Percentiles rank a stretch among this genome's conserved stretches.
Evolutionary conservation across 106 monocot species (phyloP).

Genomic region (Posidonia australis): DNA sequence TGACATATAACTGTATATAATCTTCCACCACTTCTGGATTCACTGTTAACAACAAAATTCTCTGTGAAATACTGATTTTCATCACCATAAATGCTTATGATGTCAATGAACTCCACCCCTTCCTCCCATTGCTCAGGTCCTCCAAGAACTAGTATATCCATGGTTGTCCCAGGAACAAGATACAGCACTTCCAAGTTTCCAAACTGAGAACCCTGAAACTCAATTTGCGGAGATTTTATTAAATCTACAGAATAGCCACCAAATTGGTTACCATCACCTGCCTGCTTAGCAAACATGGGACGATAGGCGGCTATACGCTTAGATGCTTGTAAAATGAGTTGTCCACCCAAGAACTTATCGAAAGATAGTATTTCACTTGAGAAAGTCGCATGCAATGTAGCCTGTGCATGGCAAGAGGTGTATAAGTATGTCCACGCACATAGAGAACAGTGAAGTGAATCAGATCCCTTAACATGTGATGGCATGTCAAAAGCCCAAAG

Average conservation of each 20-base stretch:
- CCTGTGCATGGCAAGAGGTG: conserved; percentile 57
- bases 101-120: conserved; percentile 68
- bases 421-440: conserved; percentile 67
- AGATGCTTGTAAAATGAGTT: conserved; percentile 42
- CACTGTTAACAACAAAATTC: conserved; percentile 29
- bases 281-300: conserved; percentile 57
- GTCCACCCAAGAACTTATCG: conserved; percentile 20
- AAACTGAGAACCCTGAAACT: conserved; percentile 14
- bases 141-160: conserved; percentile 65
- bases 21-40: conserved; percentile 18
- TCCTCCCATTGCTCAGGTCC: conserved; percentile 73
- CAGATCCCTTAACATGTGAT: conserved; percentile 12
- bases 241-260: conserved; percentile 81
- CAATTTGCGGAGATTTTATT: conserved; percentile 13
- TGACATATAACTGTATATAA: conserved; percentile 53
- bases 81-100: conserved; percentile 28
- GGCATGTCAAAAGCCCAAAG: conserved; percentile 9
- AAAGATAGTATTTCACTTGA: conserved; percentile 31
- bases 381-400: conserved; percentile 56
- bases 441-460: conserved; percentile 13
- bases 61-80: conserved; percentile 10
- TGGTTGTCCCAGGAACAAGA: conserved; percentile 76
- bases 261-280: conserved; percentile 66
- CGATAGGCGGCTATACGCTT: conserved; percentile 50
- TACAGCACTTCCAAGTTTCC: conserved; percentile 41